Evolutionary conservation across 192 early-diverging fungal genomes (phyloP), one percentile per base, ranked within the genome.

Genomic region (Mortierella alpina): DNA sequence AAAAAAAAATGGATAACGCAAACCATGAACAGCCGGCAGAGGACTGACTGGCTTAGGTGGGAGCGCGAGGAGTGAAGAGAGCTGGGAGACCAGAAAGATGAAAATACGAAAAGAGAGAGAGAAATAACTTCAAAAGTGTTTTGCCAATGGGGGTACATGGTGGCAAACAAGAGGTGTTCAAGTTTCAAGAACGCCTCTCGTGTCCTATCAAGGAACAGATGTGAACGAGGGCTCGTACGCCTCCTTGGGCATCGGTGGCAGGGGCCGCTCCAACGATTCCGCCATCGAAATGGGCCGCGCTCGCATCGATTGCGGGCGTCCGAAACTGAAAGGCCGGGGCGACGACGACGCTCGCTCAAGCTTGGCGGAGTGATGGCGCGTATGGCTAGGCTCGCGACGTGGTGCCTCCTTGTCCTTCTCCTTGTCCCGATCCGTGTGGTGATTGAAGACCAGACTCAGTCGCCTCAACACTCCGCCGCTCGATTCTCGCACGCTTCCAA

Each of bases 191-290:
- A 0, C n/a, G 17, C 47, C 42, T 31, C n/a, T 70, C 20, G 15
- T 48, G 17, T 8, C 15, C 23, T 48, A 55, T 69, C 39, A 80
- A 23, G 77, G 70, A 8, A 80, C 55, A 18, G 77, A 80, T n/a
- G 77, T 80, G 54, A 80, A 80, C 0, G 77, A 80, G 11, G 70
- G 59, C 51, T 80, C 77, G 42, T 80, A 80, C 5, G 70, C 70
- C 48, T 80, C 77, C 59, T 63, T 80, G 52, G 77, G 77, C 77
- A 80, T 80, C 18, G 77, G 77, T 15, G 77, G 77, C n/a, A 80
- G 52, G 6, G 77, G 77, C 20, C 77, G 63, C 12, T 80, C 77
- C 31, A 80, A 22, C 11, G 77, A 72, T 46, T 80, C 77, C 2
- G 77, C 77, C 77, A 80, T 80, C 2, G 77, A 80, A 18, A 72